Conservation (phyloP, 2,329 filamentous ascomycete genomes). For the Aspergillus costaricaensis region DNA sequence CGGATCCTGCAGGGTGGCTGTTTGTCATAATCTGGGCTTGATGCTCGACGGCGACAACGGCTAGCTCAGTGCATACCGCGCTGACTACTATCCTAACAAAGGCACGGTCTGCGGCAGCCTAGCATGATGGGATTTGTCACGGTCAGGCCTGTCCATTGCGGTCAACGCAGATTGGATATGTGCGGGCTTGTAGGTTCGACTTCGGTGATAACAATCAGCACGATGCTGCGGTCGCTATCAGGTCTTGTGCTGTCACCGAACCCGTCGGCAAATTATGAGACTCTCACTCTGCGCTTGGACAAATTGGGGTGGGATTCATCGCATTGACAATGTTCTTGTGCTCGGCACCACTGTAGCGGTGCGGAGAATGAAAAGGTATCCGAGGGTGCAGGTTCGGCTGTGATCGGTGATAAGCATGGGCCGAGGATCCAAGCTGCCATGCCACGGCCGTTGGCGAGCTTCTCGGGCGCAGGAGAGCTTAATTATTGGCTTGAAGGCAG, state of each 20-base stretch:
- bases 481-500: background rate
- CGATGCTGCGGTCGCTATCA: conserved; percentile 42
- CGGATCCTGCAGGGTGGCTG: too few species aligned
- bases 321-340: conserved; percentile 51
- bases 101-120: too few species aligned
- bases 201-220: conserved; percentile 60
- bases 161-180: conserved; percentile 67
- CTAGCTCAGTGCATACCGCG: too few species aligned
- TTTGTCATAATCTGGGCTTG: too few species aligned
- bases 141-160: conserved; percentile 43
- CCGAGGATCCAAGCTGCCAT: background rate
- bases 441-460: background rate
- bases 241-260: conserved; percentile 61
- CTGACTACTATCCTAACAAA: too few species aligned
- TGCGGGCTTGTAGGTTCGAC: conserved; percentile 62
- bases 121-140: too few species aligned
- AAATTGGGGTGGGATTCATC: conserved; percentile 55
- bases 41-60: too few species aligned
- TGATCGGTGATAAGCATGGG: conserved; percentile 1
- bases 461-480: background rate
- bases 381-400: conserved; percentile 21
- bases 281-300: conserved; percentile 61
- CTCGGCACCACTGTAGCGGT: conserved; percentile 33
- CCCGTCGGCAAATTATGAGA: conserved; percentile 60
- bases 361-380: conserved; percentile 20